These are phyloP conservation scores for Hymenoscyphus fructigenus DNA, from an alignment of 2,329 filamentous ascomycete genomes.

Conservation along the genomic window DNA sequence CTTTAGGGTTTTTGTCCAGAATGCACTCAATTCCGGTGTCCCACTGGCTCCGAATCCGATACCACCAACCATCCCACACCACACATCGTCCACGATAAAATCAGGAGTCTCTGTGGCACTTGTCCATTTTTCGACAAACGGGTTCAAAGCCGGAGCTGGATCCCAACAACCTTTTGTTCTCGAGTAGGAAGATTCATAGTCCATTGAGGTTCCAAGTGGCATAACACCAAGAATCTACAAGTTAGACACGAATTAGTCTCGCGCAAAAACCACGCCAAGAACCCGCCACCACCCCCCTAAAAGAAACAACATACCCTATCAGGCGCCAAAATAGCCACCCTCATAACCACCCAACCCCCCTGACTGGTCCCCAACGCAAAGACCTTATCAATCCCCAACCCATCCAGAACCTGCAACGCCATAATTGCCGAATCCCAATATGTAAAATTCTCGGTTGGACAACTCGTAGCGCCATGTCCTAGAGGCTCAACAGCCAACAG, in stretches of 20 bases:
- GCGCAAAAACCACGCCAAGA: background rate
- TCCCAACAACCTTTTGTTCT: constrained; percentile 52
- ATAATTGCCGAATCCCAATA: constrained; percentile 57
- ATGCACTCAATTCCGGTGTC: constrained; percentile 39
- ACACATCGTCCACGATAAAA: constrained; percentile 49
- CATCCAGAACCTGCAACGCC: constrained; percentile 55
- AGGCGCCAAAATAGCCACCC: constrained; percentile 52
- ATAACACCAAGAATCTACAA: constrained; percentile 45
- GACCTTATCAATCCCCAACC: constrained; percentile 47
- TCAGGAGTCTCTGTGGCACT: constrained; percentile 42
- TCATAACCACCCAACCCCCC: constrained; percentile 51
- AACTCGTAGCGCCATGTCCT: constrained; percentile 49
- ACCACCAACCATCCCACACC: constrained; percentile 45
- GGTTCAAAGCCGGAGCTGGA: constrained; percentile 42
- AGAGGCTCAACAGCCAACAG: constrained; percentile 53
- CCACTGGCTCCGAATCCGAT: constrained; percentile 48
- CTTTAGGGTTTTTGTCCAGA: constrained; percentile 49
- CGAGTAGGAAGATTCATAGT: constrained; percentile 49
- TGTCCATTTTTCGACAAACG: constrained; percentile 43
- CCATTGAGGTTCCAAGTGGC: constrained; percentile 52
- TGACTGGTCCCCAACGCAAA: constrained; percentile 53
- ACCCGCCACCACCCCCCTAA: background rate
- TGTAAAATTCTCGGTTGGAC: constrained; percentile 47
- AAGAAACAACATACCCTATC: constrained; percentile 34
- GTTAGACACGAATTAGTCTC: background rate